Percentiles rank a stretch among this genome's conserved stretches.
phyloP scores from a whole-genome alignment of 345 rosid genomes.

The Boechera stricta region DNA sequence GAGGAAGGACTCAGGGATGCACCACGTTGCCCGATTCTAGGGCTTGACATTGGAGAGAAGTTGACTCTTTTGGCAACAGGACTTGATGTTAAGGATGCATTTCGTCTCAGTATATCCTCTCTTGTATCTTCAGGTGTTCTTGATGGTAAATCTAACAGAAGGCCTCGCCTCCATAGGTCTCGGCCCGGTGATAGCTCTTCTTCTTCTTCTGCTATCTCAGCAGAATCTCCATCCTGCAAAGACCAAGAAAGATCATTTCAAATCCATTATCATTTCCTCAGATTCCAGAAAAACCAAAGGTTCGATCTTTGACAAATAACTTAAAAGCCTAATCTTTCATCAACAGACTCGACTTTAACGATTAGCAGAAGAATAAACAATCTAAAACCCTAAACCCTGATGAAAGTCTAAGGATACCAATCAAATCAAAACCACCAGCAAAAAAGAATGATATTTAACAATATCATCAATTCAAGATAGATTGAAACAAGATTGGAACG shows the following conservation, averaged over 20 bases:
- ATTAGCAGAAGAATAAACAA: not conserved
- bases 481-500: not conserved
- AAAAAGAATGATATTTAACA: not conserved
- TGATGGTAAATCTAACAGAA: slow-evolving; percentile 56
- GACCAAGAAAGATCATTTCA: slow-evolving; percentile 22
- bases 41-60: slow-evolving; percentile 84
- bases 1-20: slow-evolving; percentile 45
- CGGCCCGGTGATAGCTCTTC: slow-evolving; percentile 54
- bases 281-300: not conserved
- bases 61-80: slow-evolving; percentile 70
- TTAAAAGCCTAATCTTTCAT: slow-evolving; percentile 6
- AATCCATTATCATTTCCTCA: slow-evolving; percentile 6
- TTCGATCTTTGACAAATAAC: not conserved
- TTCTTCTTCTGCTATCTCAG: slow-evolving; percentile 67
- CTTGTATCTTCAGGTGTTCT: slow-evolving; percentile 47
- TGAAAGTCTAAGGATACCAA: slow-evolving; percentile 8
- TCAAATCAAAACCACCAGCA: slow-evolving; percentile 22
- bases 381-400: slow-evolving; percentile 38
- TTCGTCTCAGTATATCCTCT: slow-evolving; percentile 51
- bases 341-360: not conserved
- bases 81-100: slow-evolving; percentile 61
- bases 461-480: not conserved
- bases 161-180: slow-evolving; percentile 44
- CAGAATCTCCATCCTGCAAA: slow-evolving; percentile 55
- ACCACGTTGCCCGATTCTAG: slow-evolving; percentile 48